Evolutionary conservation across 306 rosid species (phyloP), one percentile per base, ranked within the genome.

Genomic region (Ceratonia siliqua): DNA sequence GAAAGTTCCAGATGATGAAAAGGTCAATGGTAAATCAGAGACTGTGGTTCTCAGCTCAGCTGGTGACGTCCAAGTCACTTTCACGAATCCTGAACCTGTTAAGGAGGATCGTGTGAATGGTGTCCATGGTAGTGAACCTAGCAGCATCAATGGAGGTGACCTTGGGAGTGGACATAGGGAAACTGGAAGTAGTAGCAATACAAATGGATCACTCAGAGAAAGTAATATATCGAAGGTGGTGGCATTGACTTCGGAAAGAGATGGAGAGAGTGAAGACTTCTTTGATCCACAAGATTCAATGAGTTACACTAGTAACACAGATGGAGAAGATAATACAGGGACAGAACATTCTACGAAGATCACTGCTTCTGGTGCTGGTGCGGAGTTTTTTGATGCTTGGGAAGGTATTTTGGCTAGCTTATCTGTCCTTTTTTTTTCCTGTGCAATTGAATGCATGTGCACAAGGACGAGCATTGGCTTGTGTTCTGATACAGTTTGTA

Each of bases 381-480:
- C 84, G 52, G 97, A 92, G 61, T 95, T 87, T 82, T 90, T 72
- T 86, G 98, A 95, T 72, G 99, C 99, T 72, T 84, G 91, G 84
- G 99, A 92, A 82, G 99, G 99, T 95, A 92, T 10, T 27, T 66
- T 15, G 30, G 58, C 62, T 75, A 58, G 27, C 39, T 73, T 72
- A 48, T 41, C 32, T 68, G 38, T 22, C 45, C 18, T 17, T 38
- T 63, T 36, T 21, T 71, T 57, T 17, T 9, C 13, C 65, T 7
- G 20, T 20, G 25, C 36, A 35, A 30, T 66, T 66, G 43, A 52
- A 43, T 10, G 17, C 72, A 63, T 69, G n/a, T 71, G 27, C 18
- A 43, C 75, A 55, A 68, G 42, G 78, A 41, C 53, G 9, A 38
- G 62, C 32, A 10, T 24, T 8, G 45, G 20, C 65, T 9, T 33